phyloP scores from a whole-genome alignment of 2,329 filamentous ascomycete genomes.

The Ambrosiella cleistominuta region DNA sequence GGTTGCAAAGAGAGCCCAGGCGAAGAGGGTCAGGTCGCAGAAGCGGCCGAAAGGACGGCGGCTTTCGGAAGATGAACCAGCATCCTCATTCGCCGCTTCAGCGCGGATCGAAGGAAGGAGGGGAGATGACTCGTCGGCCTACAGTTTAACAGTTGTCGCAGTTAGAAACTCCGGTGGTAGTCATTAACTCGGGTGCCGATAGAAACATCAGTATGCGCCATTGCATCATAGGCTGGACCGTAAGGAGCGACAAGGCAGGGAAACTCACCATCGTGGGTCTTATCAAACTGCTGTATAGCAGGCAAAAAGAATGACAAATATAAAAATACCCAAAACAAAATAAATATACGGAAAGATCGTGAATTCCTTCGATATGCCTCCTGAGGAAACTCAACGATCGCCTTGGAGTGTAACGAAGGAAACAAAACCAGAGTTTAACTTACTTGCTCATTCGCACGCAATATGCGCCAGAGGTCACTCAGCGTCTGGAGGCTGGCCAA shows the following conservation, averaged over 20 bases:
- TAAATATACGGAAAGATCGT: background rate
- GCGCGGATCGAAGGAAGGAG: constrained; percentile 20
- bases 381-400: background rate
- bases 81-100: constrained; percentile 18
- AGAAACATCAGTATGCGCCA: background rate
- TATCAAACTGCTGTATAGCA: background rate
- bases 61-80: constrained; percentile 17
- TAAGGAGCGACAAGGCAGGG: background rate
- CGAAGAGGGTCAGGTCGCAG: constrained; percentile 58
- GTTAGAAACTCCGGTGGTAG: constrained; percentile 1
- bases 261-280: constrained; percentile 8
- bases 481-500: background rate
- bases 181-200: background rate
- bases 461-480: background rate
- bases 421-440: background rate
- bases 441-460: background rate
- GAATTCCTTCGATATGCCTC: background rate
- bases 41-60: constrained; percentile 25
- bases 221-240: constrained; percentile 2
- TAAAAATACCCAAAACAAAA: background rate
- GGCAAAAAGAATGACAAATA: background rate
- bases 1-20: constrained; percentile 70
- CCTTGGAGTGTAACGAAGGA: background rate
- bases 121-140: constrained; percentile 15
- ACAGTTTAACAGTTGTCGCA: background rate